Conservation (phyloP, 768 basidiomycete species). For the Rhodosporidiobolus sp. region DNA sequence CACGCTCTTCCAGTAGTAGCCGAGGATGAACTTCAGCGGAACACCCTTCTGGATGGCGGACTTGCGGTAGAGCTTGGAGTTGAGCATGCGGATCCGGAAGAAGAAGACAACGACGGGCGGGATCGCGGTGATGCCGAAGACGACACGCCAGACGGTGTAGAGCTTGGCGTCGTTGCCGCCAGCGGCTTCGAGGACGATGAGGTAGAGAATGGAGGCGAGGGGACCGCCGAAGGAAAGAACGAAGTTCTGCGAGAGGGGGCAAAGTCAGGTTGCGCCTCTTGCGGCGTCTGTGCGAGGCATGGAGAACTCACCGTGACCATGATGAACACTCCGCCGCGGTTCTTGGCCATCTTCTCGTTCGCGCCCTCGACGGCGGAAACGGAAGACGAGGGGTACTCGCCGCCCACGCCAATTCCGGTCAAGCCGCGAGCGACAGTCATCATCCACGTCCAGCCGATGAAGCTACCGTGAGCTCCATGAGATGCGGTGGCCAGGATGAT, state of each 20-base stretch:
- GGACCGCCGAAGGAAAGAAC: constrained; percentile 62
- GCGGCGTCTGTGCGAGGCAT: not conserved
- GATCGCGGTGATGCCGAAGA: constrained; percentile 29
- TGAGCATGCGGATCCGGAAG: constrained; percentile 71
- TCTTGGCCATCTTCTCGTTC: constrained; percentile 63
- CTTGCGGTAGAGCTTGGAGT: constrained; percentile 53
- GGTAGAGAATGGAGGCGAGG: constrained; percentile 63
- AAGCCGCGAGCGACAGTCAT: constrained; percentile 69
- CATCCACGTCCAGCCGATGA: constrained; percentile 67
- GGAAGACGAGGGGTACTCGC: constrained; percentile 67
- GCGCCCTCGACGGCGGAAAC: constrained; percentile 69
- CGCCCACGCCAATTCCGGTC: constrained; percentile 44
- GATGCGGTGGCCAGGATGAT: constrained; percentile 67
- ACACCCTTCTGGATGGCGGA: constrained; percentile 48
- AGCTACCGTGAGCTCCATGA: constrained; percentile 60
- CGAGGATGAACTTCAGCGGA: constrained; percentile 61
- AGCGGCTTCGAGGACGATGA: constrained; percentile 66
- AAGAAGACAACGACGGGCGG: constrained; percentile 63
- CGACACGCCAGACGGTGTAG: constrained; percentile 60
- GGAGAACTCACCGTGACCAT: constrained; percentile 58
- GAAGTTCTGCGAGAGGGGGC: constrained; percentile 23
- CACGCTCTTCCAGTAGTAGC: constrained; percentile 60
- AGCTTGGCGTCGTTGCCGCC: constrained; percentile 59
- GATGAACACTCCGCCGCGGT: constrained; percentile 68
- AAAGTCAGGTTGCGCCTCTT: not conserved